Evolutionary conservation across 202 grass and related monocot species (phyloP), one percentile per base, ranked within the genome.

Genomic region (Dendrocalamus latiflorus): DNA sequence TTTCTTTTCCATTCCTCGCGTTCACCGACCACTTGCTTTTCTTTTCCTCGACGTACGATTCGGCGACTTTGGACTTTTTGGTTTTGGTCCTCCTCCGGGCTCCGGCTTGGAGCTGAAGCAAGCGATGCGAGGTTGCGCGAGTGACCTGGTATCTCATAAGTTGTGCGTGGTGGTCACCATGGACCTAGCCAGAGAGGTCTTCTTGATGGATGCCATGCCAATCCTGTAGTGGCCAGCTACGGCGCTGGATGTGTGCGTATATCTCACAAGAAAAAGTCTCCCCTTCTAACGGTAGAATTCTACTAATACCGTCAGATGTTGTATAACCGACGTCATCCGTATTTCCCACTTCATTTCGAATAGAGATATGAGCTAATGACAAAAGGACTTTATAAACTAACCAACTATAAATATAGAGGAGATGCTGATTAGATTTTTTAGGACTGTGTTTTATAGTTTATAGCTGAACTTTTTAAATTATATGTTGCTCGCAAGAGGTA

Each of bases 11-110:
- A 9, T 45, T 25, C 47, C 3, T 6, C 16, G 57, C 42, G 68
- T 70, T 54, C 70, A 85, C 82, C 77, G 82, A 71, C 82, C 77
- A 58, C 77, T 76, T 70, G 77, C n/a, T 25, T 37, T 58, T 1
- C 1, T 17, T 18, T 24, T 1, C 48, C 15, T 33, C 18, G 17
- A 16, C 15, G n/a, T 17, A 43, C 68, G 82, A 65, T 64, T 63
- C 77, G 18, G 64, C 25, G 0, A 63, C 71, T 45, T 28, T 42
- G 61, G 62, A 0, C 77, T 34, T 50, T 30, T 10, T 3, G 43
- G 44, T 4, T 8, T 9, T 5, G 34, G 41, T 65, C 39, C 59
- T 26, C n/a, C 74, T 78, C 54, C 16, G 49, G 38, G 69, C 68
- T 78, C 55, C 30, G 49, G 48, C 69, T 71, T 63, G 18, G 59